Evolutionary conservation across 768 basidiomycete species (phyloP).

Genomic region (Pleurotus pulmonarius): DNA sequence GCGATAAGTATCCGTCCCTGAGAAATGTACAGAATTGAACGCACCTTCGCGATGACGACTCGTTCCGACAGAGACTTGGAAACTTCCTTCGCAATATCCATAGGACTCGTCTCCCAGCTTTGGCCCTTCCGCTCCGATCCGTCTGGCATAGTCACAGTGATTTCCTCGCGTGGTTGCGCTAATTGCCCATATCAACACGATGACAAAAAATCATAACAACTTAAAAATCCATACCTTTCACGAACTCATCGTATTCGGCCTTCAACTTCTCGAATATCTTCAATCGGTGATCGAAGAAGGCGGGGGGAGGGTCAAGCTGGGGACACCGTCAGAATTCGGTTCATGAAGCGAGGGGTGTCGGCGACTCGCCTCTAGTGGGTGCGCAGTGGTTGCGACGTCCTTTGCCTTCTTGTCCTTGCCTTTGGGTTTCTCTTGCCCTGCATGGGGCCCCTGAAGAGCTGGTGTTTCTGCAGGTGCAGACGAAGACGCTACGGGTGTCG

Average conservation of each 20-base stretch:
- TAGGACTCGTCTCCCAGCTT: conserved; percentile 93
- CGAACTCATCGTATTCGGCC: conserved; percentile 75
- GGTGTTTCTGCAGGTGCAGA: conserved; percentile 47
- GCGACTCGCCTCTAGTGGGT: conserved; percentile 60
- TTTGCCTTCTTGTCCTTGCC: conserved; percentile 47
- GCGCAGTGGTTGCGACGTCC: conserved; percentile 32
- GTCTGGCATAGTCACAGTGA: conserved; percentile 81
- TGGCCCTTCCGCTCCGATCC: conserved; percentile 80
- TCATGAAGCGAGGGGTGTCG: conserved; percentile 12
- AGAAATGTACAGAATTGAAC: conserved; percentile 9
- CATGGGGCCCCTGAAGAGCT: conserved; percentile 40
- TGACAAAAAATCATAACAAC: no score
- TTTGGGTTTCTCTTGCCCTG: conserved; percentile 23
- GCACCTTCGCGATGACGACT: conserved; percentile 89
- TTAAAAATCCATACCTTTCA: conserved; percentile 51
- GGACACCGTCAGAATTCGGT: not conserved
- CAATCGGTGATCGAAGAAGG: conserved; percentile 86
- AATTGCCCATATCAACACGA: not conserved
- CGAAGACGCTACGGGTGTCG: conserved; percentile 52
- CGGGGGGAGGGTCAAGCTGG: conserved; percentile 79
- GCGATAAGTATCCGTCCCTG: not conserved
- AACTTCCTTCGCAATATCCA: conserved; percentile 86
- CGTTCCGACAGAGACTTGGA: conserved; percentile 85
- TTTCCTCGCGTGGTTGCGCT: conserved; percentile 83
- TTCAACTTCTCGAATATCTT: conserved; percentile 87